These are phyloP conservation scores for Serendipita sp. DNA, from an alignment of 768 basidiomycete genomes.

Conservation along the genomic window DNA sequence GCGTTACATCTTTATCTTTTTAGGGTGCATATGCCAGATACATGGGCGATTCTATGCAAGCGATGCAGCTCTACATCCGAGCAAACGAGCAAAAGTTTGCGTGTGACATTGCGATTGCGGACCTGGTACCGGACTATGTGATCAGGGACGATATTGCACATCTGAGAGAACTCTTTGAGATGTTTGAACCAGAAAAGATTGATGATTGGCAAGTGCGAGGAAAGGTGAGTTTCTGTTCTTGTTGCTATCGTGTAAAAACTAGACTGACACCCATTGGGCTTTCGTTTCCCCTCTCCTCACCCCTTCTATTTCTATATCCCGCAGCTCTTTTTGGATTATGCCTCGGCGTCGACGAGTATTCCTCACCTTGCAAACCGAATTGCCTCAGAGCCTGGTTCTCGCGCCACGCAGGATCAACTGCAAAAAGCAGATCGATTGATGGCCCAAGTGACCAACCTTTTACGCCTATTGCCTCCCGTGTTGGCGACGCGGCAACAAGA, in stretches of 20 bases:
- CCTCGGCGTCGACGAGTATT: background rate
- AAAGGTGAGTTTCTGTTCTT: conserved; percentile 36
- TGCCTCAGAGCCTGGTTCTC: background rate
- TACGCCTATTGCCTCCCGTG: background rate
- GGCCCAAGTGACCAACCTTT: background rate
- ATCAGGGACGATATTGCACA: conserved; percentile 50
- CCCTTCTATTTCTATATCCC: too few species aligned
- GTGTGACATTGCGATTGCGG: conserved; percentile 69
- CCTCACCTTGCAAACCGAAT: background rate
- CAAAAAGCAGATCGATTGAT: background rate
- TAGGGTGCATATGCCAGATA: conserved; percentile 55
- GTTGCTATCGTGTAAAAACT: background rate
- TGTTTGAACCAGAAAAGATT: conserved; percentile 42
- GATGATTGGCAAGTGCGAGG: conserved; percentile 74
- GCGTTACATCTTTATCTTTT: conserved; percentile 2
- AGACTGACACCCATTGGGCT: too few species aligned
- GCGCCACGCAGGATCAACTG: background rate
- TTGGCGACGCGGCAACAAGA: background rate
- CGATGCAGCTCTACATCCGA: conserved; percentile 60
- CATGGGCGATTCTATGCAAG: conserved; percentile 46
- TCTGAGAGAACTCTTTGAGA: conserved; percentile 50
- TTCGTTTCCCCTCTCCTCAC: too few species aligned
- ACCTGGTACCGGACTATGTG: conserved; percentile 79
- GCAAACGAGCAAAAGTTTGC: conserved; percentile 60
- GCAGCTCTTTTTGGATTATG: conserved; percentile 58